Evolutionary conservation across 176 grass and related monocot species (phyloP), one percentile per base, ranked within the genome.

Genomic region (Thalia dealbata): DNA sequence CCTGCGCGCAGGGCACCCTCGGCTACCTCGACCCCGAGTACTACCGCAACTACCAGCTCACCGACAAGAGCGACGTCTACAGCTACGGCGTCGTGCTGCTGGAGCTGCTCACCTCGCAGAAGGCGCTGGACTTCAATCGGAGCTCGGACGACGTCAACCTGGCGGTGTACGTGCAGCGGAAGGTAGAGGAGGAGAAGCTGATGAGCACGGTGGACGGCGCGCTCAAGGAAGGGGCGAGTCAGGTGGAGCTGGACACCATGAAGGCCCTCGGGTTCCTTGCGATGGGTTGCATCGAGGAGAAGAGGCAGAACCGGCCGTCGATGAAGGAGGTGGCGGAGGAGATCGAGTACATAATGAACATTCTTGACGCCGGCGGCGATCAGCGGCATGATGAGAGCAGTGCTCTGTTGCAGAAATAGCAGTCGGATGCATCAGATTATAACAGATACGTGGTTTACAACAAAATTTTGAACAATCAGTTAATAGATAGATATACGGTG

Each of bases 11-110:
- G 26, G 91, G 91, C 1, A 96, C 91, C 0, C 71, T 95, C 1
- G 91, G 91, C 0, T 96, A 96, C 61, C 87, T 96, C 2, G 88
- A 96, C 44, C 88, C 88, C 30, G 91, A 96, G 75, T 96, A 96
- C 78, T 91, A 88, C 73, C 88, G 82, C 42, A 96, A 91, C 68
- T 91, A 85, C 72, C 88, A 96, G 52, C 82, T 90, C 61, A 90
- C 91, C 1, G 91, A 93, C 69, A 92, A 92, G 81, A 92, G 91
- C 14, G 91, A 96, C 67, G 85, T 96, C 26, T 96, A 96, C 81
- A 96, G 88, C 78, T 91, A 86, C 70, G 88, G 92, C 7, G 92
- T 96, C 18, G 92, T 96, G 64, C 81, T 96, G 63, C 81, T 96
- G 38, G 92, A 96, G 77, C 92, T 96, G 32, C 81, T 96, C 25